Percentiles rank a stretch among this genome's conserved stretches.
Conservation (phyloP, 2,329 filamentous ascomycete genomes). For the Aspergillus viridinutans region DNA sequence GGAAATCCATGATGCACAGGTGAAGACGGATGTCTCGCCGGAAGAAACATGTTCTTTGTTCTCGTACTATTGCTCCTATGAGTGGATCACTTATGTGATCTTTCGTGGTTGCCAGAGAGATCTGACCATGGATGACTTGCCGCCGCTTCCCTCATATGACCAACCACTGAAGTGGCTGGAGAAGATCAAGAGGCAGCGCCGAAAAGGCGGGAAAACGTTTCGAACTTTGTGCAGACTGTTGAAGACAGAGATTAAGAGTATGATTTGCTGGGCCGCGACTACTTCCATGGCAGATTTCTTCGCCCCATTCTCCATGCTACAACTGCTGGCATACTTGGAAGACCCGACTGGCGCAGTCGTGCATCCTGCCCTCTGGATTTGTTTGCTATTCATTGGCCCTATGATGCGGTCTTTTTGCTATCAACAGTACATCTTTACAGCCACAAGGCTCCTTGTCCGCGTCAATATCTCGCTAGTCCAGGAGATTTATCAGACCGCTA, state of each 20-base stretch:
- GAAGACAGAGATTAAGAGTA: slow-evolving; percentile 21
- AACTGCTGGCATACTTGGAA: slow-evolving; percentile 50
- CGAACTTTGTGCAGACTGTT: slow-evolving; percentile 22
- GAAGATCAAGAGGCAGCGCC: slow-evolving; percentile 21
- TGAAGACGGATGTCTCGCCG: slow-evolving; percentile 14
- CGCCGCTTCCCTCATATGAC: slow-evolving; percentile 28
- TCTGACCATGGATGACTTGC: slow-evolving; percentile 31
- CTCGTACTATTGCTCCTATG: slow-evolving; percentile 32
- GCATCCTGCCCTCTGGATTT: slow-evolving; percentile 52
- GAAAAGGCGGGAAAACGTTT: slow-evolving; percentile 25
- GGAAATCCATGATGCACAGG: slow-evolving; percentile 11
- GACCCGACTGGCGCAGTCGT: slow-evolving; percentile 43
- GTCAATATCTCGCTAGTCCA: slow-evolving; percentile 56
- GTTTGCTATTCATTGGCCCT: slow-evolving; percentile 52
- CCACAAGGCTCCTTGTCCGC: slow-evolving; percentile 54
- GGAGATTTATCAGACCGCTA: slow-evolving; percentile 54
- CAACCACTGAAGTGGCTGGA: slow-evolving; percentile 23
- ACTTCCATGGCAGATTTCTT: slow-evolving; percentile 44
- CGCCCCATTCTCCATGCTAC: slow-evolving; percentile 53
- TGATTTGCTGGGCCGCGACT: slow-evolving; percentile 23
- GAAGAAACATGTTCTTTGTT: slow-evolving; percentile 32
- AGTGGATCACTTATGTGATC: slow-evolving; percentile 31
- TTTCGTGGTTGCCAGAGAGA: slow-evolving; percentile 24
- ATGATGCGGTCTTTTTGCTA: slow-evolving; percentile 47
- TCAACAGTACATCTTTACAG: slow-evolving; percentile 57